Evolutionary conservation across 345 rosid genomes (phyloP), one percentile per base, ranked within the genome.

Genomic region (Aurinia saxatilis): DNA sequence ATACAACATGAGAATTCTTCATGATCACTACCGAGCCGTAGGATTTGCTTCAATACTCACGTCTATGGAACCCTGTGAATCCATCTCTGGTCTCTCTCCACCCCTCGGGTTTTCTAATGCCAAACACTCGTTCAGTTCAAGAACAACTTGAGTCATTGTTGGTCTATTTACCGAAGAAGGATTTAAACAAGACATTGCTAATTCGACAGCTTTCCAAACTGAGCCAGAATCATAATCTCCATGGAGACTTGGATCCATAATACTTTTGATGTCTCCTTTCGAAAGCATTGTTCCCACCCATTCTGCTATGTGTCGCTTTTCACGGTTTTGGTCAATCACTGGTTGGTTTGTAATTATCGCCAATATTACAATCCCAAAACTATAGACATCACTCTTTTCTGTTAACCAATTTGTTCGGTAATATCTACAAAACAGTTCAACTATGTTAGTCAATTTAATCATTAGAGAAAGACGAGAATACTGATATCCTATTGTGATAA

Each of bases 291-390:
- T 56, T n/a, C 25, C 42, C 1, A 71, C 65, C 82, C 90, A 78
- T 11, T 65, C 37, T 8, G 51, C 49, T 34, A 84, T 67, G 48
- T 68, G 63, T 7, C 51, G 37, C 11, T 3, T 70, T 6, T 64
- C 69, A 11, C 47, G 66, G 18, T 13, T 50, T 13, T 54, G 63
- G 9, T 57, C 65, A 16, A 77, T 46, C 17, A 75, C 80, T 0
- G 73, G 67, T 10, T 15, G 51, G 8, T 82, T 77, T 8, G 83
- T 84, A 14, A 81, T 62, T 3, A 81, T 56, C 74, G 79, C 83
- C 11, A 84, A 10, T 0, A 84, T 59, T 4, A 81, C 68, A 2
- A 70, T n/a, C n/a, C n/a, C n/a, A n/a, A n/a, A n/a, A n/a, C n/a
- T n/a, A n/a, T n/a, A n/a, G n/a, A n/a, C n/a, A n/a, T n/a, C n/a